Evolutionary conservation across 2,329 filamentous ascomycete species (phyloP), one percentile per base, ranked within the genome.

Genomic region (Westerdykella aurantiaca): DNA sequence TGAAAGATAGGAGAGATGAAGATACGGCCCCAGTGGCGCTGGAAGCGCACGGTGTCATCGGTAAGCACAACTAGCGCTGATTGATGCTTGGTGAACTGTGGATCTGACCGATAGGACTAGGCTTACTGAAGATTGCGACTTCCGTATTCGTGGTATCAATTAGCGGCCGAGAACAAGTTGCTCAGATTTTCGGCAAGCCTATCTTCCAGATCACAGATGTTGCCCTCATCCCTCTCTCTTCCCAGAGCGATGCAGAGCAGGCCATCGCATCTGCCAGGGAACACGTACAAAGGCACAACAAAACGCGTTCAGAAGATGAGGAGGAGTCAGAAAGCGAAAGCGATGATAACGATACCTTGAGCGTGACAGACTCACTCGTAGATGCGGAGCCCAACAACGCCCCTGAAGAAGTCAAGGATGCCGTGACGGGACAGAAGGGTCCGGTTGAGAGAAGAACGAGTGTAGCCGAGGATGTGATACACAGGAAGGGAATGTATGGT

Each of bases 161-260:
- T 57, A 89, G 85, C 17, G 80, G 82, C 45, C 86, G 91, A 38
- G 80, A 94, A 58, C 87, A 95, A 65, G 89, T 97, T 39, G 93
- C 93, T 3, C 84, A 90, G 51, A 82, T 97, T 39, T 82, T 83
- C 51, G 88, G 88, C 5, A 83, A 80, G 43, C 84, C 90, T 0
- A 74, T 97, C 43, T 98, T 94, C 66, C 83, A 88, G 33, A 81
- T 96, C 47, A 93, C 86, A 35, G 88, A 94, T 55, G 86, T 97
- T 25, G 85, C 88, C 6, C 73, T 97, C n/a, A 95, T 95, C 5
- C 93, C 93, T 1, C 82, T 93, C 42, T 80, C 83, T 2, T 91
- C 86, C 5, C 83, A 84, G 57, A 64, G 69, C 34, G 88, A 94
- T 35, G 90, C 91, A 4, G 76, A 80, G 48, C 77, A 78, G 22